Evolutionary conservation across 163 green algal genomes (phyloP), one percentile per base, ranked within the genome.

Genomic region (Scenedesmus sp.): DNA sequence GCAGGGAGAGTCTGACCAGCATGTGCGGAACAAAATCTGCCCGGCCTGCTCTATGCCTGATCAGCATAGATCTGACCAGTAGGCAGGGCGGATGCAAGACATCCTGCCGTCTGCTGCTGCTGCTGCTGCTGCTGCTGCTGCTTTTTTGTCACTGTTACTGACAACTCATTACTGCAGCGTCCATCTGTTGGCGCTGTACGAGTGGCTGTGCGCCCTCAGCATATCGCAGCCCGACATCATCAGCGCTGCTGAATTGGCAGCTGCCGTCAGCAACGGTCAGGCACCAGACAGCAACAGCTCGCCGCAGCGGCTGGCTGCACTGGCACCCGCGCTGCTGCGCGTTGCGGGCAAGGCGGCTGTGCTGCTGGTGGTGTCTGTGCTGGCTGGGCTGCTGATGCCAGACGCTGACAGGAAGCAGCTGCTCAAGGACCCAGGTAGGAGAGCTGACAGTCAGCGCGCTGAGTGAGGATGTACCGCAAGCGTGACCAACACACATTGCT

Each of bases 291-390:
- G 30, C 81, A 72, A 6, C 26, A 42, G 43, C 33, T 13, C 86
- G 30, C 43, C 72, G 22, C 33, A 42, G 18, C 4, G 9, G 30
- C 79, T 85, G 16, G 46, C 86, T 49, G 51, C 53, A 30, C 49
- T 40, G 26, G 49, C 24, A 0, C 46, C 61, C 3, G 37, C 46
- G 24, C 86, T 91, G 78, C 43, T 86, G 49, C 10, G 20, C 20
- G 40, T 91, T 33, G 35, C 51, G 16, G 53, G 18, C 35, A 86
- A 85, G 49, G 49, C 86, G 22, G 46, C 86, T 22, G 86, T 86
- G 86, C 37, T 91, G 86, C 20, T 87, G 72, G 76, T 91, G 49
- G 16, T 91, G 20, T 35, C n/a, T 22, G 76, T 81, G 37, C 51
- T 91, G 73, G 49, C 76, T 30, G 86, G 33, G 2, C 76, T 91